Conservation (phyloP, 192 early-diverging fungal species). For the Entomortierella lignicola region DNA sequence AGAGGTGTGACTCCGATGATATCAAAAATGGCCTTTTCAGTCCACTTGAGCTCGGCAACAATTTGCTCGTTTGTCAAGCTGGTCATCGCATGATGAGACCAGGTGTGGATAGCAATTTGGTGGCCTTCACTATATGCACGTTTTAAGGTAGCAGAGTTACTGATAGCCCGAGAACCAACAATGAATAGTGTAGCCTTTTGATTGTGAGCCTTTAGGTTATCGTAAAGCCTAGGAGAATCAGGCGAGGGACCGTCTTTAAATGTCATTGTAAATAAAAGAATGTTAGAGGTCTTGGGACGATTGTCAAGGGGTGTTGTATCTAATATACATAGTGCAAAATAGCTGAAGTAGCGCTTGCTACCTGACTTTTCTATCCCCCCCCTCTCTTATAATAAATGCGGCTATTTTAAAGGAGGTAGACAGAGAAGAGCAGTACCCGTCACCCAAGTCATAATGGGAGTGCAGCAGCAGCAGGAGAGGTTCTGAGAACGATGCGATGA, state of each 20-base stretch:
- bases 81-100: slow-evolving; percentile 69
- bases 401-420: neutral
- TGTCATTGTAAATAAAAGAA: neutral
- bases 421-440: neutral
- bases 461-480: too few species aligned
- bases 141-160: slow-evolving; percentile 59
- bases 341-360: too few species aligned
- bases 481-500: too few species aligned
- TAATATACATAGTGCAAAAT: too few species aligned
- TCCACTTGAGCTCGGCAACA: slow-evolving; percentile 76
- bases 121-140: slow-evolving; percentile 63
- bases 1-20: slow-evolving; percentile 61
- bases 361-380: too few species aligned
- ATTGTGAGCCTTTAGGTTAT: slow-evolving; percentile 52
- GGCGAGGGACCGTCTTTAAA: slow-evolving; percentile 62
- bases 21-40: slow-evolving; percentile 66
- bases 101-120: slow-evolving; percentile 64
- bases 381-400: too few species aligned
- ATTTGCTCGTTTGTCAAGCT: slow-evolving; percentile 58
- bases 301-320: too few species aligned
- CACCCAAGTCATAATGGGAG: too few species aligned
- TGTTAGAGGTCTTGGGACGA: neutral
- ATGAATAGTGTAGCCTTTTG: slow-evolving; percentile 67
- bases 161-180: slow-evolving; percentile 59
- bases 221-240: slow-evolving; percentile 57